A percentile compares a stretch with the other conserved stretches of the same genome.
Evolutionary conservation across 2,329 filamentous ascomycete genomes (phyloP).

Genomic region (Monilinia laxa): DNA sequence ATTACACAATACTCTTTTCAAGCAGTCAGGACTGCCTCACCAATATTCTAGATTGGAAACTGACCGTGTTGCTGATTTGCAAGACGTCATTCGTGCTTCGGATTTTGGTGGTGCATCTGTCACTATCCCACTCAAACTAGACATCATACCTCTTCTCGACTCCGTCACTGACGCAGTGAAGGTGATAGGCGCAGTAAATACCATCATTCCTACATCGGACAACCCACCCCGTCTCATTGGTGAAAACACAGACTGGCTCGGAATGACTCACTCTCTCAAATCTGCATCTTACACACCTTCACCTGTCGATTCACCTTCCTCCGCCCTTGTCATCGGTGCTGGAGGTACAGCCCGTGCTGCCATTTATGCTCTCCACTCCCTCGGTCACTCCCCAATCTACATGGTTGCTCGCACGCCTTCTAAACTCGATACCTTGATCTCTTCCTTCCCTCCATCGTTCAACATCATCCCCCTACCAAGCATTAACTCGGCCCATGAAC

Average conservation of each 20-base stretch:
- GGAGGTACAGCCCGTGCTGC: slow-evolving; percentile 91
- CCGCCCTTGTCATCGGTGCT: slow-evolving; percentile 82
- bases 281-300: slow-evolving; percentile 34
- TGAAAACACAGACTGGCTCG: slow-evolving; percentile 94
- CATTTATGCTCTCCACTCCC: slow-evolving; percentile 79
- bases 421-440: slow-evolving; percentile 66
- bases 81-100: slow-evolving; percentile 63
- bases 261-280: slow-evolving; percentile 76
- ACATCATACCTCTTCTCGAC: slow-evolving; percentile 80
- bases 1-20: slow-evolving; percentile 85
- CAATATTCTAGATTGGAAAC: slow-evolving; percentile 78
- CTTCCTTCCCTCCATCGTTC: slow-evolving; percentile 72
- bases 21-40: slow-evolving; percentile 76
- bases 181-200: slow-evolving; percentile 91
- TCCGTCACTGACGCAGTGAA: slow-evolving; percentile 75
- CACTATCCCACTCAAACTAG: slow-evolving; percentile 91
- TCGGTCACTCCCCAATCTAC: slow-evolving; percentile 85
- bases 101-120: slow-evolving; percentile 92
- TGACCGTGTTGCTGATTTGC: slow-evolving; percentile 58
- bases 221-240: slow-evolving; percentile 60
- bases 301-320: slow-evolving; percentile 42
- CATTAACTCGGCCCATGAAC: slow-evolving; percentile 49
- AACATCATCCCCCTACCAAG: slow-evolving; percentile 64
- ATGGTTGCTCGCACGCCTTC: slow-evolving; percentile 73
- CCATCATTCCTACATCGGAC: slow-evolving; percentile 65